Evolutionary conservation across 495 filamentous ascomycete species (phyloP).

Genomic region (Pyrenula massariospora): DNA sequence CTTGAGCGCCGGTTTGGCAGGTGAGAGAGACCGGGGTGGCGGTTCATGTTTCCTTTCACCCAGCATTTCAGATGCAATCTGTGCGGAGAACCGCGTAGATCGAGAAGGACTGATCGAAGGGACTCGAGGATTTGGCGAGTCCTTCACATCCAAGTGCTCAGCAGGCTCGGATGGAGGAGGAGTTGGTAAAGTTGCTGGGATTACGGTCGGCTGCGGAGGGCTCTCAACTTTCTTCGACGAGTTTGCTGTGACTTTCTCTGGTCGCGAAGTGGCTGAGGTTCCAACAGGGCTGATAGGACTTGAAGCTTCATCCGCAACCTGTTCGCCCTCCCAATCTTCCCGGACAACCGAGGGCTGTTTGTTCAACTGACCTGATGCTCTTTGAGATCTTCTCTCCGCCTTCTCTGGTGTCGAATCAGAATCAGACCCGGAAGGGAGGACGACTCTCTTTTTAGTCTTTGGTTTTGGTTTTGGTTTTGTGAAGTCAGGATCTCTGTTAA

Average conservation of each 20-base stretch:
- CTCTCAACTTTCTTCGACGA: constrained; percentile 4
- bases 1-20: constrained; percentile 80
- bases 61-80: constrained; percentile 36
- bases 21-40: constrained; percentile 68
- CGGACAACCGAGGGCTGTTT: constrained; percentile 51
- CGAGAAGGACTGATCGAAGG: constrained; percentile 51
- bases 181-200: neutral
- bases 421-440: neutral
- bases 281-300: constrained; percentile 3
- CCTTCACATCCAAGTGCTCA: neutral
- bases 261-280: constrained; percentile 1
- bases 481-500: constrained; percentile 1
- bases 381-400: neutral
- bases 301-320: constrained; percentile 15
- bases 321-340: constrained; percentile 47
- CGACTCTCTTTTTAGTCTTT: neutral
- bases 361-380: constrained; percentile 7
- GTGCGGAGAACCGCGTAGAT: constrained; percentile 61
- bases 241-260: constrained; percentile 4
- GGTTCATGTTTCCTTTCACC: constrained; percentile 55
- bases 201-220: neutral
- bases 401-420: neutral
- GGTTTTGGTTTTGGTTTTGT: neutral
- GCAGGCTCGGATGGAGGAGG: neutral
- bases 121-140: constrained; percentile 10